phyloP scores from a whole-genome alignment of 441 rosid genomes.

The Sinapis alba region DNA sequence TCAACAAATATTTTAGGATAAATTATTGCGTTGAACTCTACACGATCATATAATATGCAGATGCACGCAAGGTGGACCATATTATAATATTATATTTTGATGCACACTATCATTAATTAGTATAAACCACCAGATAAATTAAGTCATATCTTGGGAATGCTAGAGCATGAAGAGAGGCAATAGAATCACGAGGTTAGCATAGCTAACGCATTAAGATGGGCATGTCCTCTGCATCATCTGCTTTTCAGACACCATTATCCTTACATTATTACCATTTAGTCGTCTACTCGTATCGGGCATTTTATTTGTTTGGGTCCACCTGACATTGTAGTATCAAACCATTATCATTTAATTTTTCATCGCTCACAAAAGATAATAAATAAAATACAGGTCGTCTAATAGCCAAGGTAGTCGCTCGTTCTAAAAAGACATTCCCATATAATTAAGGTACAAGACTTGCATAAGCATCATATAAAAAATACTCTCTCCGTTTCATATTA shows the following conservation, averaged over 20 bases:
- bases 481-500: no score
- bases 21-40: neutral
- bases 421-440: conserved; percentile 17
- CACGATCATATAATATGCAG: neutral
- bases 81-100: neutral
- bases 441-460: conserved; percentile 25
- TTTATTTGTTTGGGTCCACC: conserved; percentile 13
- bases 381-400: conserved; percentile 11
- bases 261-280: conserved; percentile 17
- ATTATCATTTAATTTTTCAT: neutral
- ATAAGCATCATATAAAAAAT: neutral
- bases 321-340: conserved; percentile 31
- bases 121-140: conserved; percentile 8
- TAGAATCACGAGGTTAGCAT: conserved; percentile 36
- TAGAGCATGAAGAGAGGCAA: conserved; percentile 28
- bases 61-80: neutral
- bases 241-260: conserved; percentile 31
- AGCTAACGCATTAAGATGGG: conserved; percentile 36
- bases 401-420: conserved; percentile 22
- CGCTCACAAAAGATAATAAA: conserved; percentile 13
- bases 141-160: conserved; percentile 22
- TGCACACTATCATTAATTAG: neutral
- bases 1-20: neutral
- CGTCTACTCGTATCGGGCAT: conserved; percentile 22
- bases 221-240: conserved; percentile 34